phyloP scores from a whole-genome alignment of 2,329 filamentous ascomycete genomes.

The Phialocephala subalpina region DNA sequence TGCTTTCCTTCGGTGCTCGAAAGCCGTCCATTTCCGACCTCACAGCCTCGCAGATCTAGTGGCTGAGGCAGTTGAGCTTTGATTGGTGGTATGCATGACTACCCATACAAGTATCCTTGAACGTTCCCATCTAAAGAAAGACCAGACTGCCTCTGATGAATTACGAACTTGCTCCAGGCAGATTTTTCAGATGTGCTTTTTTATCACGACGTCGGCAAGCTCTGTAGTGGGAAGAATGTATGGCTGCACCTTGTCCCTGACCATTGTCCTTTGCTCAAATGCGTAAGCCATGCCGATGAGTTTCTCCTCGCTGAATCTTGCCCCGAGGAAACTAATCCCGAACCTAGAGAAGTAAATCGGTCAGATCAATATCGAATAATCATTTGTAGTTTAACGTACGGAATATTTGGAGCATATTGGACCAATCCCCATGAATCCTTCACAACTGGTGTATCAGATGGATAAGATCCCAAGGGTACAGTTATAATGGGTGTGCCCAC shows the following conservation, averaged over 20 bases:
- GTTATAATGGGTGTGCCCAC: background rate
- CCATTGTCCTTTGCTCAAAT: conserved; percentile 5
- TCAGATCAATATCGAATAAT: background rate
- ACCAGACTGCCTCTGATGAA: too few relatives aligned
- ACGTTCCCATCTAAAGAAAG: too few relatives aligned
- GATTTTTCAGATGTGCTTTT: too few relatives aligned
- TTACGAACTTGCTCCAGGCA: too few relatives aligned
- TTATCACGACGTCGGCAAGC: background rate
- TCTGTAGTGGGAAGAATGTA: conserved; percentile 9
- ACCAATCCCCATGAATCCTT: background rate
- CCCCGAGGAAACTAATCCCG: conserved; percentile 7
- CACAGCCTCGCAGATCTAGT: too few relatives aligned
- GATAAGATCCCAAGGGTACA: background rate
- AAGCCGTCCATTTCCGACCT: too few relatives aligned
- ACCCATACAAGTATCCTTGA: too few relatives aligned
- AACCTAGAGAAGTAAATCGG: background rate
- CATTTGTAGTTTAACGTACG: background rate
- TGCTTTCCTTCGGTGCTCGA: too few relatives aligned
- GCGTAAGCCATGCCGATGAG: conserved; percentile 13
- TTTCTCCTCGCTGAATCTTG: conserved; percentile 1
- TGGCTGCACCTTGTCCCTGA: background rate
- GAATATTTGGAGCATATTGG: background rate
- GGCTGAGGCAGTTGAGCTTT: too few relatives aligned
- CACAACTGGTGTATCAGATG: background rate
- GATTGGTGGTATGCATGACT: too few relatives aligned